phyloP scores from a whole-genome alignment of 1,284 basidiomycete species.

The Ustilago curta region DNA sequence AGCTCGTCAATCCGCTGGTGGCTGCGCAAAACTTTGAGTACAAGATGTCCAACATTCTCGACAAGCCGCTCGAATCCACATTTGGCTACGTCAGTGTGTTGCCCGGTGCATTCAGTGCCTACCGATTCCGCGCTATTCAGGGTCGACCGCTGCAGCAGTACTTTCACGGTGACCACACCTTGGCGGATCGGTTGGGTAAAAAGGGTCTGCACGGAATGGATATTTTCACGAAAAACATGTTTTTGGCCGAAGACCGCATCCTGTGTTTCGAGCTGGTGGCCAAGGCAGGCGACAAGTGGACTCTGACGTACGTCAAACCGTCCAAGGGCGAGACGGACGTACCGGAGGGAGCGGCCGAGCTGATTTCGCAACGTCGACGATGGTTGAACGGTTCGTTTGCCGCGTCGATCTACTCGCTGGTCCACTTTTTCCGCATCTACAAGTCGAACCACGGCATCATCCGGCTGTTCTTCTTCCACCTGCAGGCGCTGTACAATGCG shows the following conservation, averaged over 20 bases:
- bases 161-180: conserved; percentile 92
- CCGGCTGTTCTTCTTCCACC: conserved; percentile 91
- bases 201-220: conserved; percentile 98
- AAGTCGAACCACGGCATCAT: conserved; percentile 83
- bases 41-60: conserved; percentile 83
- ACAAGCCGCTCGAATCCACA: conserved; percentile 91
- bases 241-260: conserved; percentile 79
- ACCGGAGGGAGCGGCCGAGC: conserved; percentile 81
- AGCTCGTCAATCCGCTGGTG: conserved; percentile 68
- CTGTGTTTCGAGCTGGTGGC: conserved; percentile 96
- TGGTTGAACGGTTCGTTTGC: conserved; percentile 99
- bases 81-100: conserved; percentile 92
- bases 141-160: conserved; percentile 95
- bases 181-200: conserved; percentile 86
- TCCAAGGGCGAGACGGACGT: conserved; percentile 96
- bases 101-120: conserved; percentile 96
- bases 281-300: conserved; percentile 86
- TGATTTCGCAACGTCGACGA: conserved; percentile 90
- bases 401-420: conserved; percentile 87
- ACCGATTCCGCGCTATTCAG: conserved; percentile 88
- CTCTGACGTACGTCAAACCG: conserved; percentile 91
- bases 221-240: conserved; percentile 83
- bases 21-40: conserved; percentile 96
- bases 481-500: conserved; percentile 91
- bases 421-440: conserved; percentile 93